phyloP scores from a whole-genome alignment of 148 eudicot genomes.

The Agrostemma githago region DNA sequence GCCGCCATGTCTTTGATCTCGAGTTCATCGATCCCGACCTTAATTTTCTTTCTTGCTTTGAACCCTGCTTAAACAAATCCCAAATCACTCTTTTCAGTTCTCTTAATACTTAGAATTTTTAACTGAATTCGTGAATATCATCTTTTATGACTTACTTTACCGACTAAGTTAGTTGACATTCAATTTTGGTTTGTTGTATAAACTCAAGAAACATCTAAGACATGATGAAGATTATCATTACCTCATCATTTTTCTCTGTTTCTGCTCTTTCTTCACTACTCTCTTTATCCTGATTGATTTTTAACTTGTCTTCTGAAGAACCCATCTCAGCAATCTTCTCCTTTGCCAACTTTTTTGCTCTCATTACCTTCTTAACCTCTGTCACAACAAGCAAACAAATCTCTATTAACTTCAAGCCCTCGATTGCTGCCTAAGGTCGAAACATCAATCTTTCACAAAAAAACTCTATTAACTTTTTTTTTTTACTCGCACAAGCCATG shows the following conservation, averaged over 20 bases:
- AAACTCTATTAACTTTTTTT: neutral
- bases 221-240: constrained; percentile 9
- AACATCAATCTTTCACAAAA: no score
- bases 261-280: constrained; percentile 26
- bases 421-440: neutral
- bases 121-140: neutral
- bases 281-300: constrained; percentile 20
- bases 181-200: no score
- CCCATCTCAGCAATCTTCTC: constrained; percentile 46
- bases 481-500: no score
- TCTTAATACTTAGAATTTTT: neutral
- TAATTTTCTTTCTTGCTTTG: constrained; percentile 38
- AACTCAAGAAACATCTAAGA: neutral
- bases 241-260: constrained; percentile 44
- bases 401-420: constrained; percentile 2
- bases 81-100: constrained; percentile 11
- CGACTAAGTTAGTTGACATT: no score
- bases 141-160: no score
- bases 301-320: constrained; percentile 25
- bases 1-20: constrained; percentile 74
- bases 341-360: constrained; percentile 72
- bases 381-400: constrained; percentile 6
- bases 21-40: constrained; percentile 41
- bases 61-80: constrained; percentile 26
- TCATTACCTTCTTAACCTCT: constrained; percentile 86